phyloP scores from a whole-genome alignment of 352 stramenopile genomes.

The Thalassiosira gravida region DNA sequence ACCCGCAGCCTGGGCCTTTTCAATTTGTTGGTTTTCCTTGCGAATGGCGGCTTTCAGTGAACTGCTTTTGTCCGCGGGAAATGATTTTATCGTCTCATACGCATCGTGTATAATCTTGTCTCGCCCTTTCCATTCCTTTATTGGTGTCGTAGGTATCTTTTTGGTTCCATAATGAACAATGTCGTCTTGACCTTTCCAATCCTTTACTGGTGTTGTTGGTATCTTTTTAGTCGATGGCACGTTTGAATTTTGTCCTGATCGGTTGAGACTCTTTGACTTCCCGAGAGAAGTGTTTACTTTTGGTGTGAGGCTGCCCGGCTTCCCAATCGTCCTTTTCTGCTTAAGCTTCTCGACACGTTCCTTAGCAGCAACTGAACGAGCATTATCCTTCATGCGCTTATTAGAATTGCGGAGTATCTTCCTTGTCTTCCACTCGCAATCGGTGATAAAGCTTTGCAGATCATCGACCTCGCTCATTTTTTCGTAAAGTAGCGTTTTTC shows the following conservation, averaged over 20 bases:
- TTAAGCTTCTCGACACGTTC: slow-evolving; percentile 48
- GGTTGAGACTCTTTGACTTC: slow-evolving; percentile 28
- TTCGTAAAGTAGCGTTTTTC: neutral
- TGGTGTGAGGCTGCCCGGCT: neutral
- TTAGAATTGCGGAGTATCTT: slow-evolving; percentile 61
- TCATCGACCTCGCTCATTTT: slow-evolving; percentile 35
- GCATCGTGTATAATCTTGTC: slow-evolving; percentile 60
- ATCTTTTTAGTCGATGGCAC: slow-evolving; percentile 5
- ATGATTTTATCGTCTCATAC: slow-evolving; percentile 50
- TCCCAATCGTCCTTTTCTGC: slow-evolving; percentile 5
- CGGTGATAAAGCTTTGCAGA: slow-evolving; percentile 47
- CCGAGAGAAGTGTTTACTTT: slow-evolving; percentile 6
- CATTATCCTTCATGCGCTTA: slow-evolving; percentile 46
- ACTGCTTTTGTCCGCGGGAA: slow-evolving; percentile 25
- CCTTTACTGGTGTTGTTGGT: slow-evolving; percentile 14
- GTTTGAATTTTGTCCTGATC: neutral
- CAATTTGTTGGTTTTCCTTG: slow-evolving; percentile 18
- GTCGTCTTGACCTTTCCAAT: neutral
- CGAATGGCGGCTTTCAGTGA: neutral
- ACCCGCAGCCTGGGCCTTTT: neutral
- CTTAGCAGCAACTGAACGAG: slow-evolving; percentile 31
- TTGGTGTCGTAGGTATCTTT: neutral
- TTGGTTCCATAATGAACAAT: neutral
- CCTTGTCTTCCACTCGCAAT: slow-evolving; percentile 59
- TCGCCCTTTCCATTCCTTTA: slow-evolving; percentile 48